Conservation (phyloP, 257 asterid genomes). For the Striga asiatica region DNA sequence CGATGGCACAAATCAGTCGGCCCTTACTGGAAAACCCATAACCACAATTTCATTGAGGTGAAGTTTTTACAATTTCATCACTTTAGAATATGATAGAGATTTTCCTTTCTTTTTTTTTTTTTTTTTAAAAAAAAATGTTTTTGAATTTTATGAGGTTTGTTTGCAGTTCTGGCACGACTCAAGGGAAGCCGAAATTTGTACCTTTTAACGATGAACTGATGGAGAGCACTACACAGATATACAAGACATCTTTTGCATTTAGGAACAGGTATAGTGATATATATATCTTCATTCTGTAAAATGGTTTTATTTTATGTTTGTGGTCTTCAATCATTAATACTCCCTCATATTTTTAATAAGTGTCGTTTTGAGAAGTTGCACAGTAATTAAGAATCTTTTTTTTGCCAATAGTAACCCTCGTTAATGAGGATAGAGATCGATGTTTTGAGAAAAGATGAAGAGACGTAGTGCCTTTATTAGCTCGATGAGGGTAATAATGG, state of each 20-base stretch:
- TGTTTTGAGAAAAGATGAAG: no score
- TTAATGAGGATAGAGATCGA: no score
- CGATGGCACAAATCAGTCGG: constrained; percentile 53
- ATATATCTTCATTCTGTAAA: background rate
- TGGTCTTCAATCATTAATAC: no score
- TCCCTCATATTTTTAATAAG: no score
- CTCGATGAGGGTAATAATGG: no score
- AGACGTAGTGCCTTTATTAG: no score
- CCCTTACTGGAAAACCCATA: constrained; percentile 67
- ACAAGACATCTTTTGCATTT: constrained; percentile 74
- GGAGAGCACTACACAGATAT: constrained; percentile 82
- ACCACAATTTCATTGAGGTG: constrained; percentile 86
- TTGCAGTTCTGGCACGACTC: constrained; percentile 93
- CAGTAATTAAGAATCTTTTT: no score
- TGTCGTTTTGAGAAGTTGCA: no score
- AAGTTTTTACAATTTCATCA: background rate
- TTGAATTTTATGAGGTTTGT: background rate
- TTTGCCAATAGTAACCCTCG: no score
- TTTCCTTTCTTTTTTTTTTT: no score
- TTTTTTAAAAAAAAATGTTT: background rate
- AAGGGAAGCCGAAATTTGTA: constrained; percentile 97
- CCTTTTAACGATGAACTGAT: constrained; percentile 92
- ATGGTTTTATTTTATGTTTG: no score
- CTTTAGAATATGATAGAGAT: no score
- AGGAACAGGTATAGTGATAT: constrained; percentile 68